A percentile compares a stretch with the other conserved stretches of the same genome.
These are phyloP conservation scores for Neofusicoccum sp. DNA, from an alignment of 2,329 filamentous ascomycete species.

Conservation along the genomic window DNA sequence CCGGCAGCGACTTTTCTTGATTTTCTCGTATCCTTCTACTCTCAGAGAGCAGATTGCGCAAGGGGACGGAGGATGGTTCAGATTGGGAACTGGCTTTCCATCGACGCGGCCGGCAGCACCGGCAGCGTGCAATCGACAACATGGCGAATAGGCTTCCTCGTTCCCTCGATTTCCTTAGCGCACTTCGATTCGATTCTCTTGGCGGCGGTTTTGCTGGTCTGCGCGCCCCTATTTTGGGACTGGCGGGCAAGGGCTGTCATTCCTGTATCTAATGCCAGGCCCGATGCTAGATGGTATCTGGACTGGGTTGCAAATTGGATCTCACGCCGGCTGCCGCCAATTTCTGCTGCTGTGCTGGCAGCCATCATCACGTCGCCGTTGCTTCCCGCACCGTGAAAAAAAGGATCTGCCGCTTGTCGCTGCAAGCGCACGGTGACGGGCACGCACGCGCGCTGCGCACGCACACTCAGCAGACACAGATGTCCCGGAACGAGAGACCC, in stretches of 20 bases:
- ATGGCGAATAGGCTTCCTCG: conserved; percentile 9
- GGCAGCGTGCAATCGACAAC: conserved; percentile 5
- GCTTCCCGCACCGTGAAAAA: conserved; percentile 7
- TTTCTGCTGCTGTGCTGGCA: conserved; percentile 15
- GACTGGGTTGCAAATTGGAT: conserved; percentile 18
- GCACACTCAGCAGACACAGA: too few relatives aligned
- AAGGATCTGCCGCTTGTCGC: conserved; percentile 9
- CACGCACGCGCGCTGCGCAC: neutral
- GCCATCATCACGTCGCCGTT: conserved; percentile 15
- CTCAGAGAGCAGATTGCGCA: conserved; percentile 11
- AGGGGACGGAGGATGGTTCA: neutral
- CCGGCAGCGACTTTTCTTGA: conserved; percentile 39
- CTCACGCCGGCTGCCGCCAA: conserved; percentile 16
- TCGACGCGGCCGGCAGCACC: neutral
- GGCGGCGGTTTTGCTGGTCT: neutral
- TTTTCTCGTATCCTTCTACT: conserved; percentile 35
- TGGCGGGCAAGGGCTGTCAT: neutral
- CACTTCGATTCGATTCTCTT: conserved; percentile 12
- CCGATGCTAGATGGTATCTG: neutral
- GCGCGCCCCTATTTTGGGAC: conserved; percentile 7
- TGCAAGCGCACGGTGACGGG: conserved; percentile 18
- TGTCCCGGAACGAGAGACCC: neutral
- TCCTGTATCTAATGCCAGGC: conserved; percentile 15
- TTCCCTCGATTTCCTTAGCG: neutral
- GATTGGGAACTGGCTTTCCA: conserved; percentile 19